phyloP scores from a whole-genome alignment of 2,329 filamentous ascomycete genomes.

The Rhinocladiella mackenziei region DNA sequence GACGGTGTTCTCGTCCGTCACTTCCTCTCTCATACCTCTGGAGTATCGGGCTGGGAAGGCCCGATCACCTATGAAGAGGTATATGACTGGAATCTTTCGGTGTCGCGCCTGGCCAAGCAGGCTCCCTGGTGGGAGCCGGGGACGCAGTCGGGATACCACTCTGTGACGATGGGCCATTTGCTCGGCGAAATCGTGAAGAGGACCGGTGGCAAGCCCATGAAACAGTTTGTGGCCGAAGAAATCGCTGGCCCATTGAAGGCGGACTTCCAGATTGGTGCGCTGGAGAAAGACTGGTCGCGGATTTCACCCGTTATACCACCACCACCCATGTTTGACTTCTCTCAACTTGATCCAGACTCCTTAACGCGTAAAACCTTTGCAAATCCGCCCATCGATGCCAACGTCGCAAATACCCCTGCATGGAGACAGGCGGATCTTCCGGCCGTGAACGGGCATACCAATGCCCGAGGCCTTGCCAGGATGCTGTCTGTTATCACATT shows the following conservation, averaged over 20 bases:
- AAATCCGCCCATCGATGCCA: slow-evolving; percentile 30
- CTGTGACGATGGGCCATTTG: slow-evolving; percentile 40
- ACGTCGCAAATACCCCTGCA: slow-evolving; percentile 27
- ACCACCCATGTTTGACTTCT: slow-evolving; percentile 21
- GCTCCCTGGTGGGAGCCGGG: slow-evolving; percentile 46
- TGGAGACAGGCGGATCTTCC: slow-evolving; percentile 44
- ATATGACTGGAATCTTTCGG: slow-evolving; percentile 33
- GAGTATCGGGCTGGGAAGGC: slow-evolving; percentile 35
- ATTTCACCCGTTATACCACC: slow-evolving; percentile 37
- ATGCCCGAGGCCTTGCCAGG: slow-evolving; percentile 42
- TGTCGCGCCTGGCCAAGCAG: slow-evolving; percentile 39
- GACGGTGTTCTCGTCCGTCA: slow-evolving; percentile 40
- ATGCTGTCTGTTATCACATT: slow-evolving; percentile 42
- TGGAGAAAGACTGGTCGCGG: slow-evolving; percentile 42
- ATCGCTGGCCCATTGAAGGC: slow-evolving; percentile 43
- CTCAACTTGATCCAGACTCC: slow-evolving; percentile 26
- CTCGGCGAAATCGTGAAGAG: slow-evolving; percentile 45
- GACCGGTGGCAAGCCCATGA: slow-evolving; percentile 40
- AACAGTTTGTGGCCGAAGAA: slow-evolving; percentile 44
- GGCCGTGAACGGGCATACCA: slow-evolving; percentile 45
- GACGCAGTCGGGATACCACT: slow-evolving; percentile 43
- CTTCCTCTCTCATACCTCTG: slow-evolving; percentile 41
- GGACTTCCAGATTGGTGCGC: slow-evolving; percentile 47
- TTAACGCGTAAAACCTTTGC: slow-evolving; percentile 34
- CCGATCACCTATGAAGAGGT: slow-evolving; percentile 35